Evolutionary conservation across 108 stramenopile species (phyloP).

Genomic region (Mediolabrus comicus): DNA sequence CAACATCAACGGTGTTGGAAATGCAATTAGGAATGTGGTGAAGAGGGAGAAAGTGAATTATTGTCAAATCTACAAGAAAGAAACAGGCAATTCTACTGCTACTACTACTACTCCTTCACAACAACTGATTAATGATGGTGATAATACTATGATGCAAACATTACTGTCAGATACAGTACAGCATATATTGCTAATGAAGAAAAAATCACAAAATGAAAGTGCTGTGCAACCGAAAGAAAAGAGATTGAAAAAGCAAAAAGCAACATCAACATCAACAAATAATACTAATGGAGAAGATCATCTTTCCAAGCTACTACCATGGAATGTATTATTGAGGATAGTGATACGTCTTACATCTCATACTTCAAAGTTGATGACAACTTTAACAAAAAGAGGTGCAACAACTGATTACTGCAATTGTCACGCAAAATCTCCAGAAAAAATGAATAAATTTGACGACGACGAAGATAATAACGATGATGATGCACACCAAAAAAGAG

Average conservation of each 20-base stretch:
- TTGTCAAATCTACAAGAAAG: neutral
- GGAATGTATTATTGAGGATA: slow-evolving; percentile 38
- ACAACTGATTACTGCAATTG: neutral
- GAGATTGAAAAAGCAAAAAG: neutral
- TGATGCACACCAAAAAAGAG: neutral
- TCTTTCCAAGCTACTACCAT: slow-evolving; percentile 4
- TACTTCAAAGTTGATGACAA: slow-evolving; percentile 7
- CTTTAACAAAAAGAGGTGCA: neutral
- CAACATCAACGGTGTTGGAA: neutral
- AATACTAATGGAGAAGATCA: neutral
- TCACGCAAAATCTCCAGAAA: too few relatives aligned
- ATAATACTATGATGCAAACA: neutral
- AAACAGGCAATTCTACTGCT: neutral
- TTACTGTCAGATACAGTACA: neutral
- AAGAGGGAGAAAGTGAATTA: neutral
- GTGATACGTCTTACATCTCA: slow-evolving; percentile 27
- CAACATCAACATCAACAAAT: neutral
- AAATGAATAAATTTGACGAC: too few relatives aligned
- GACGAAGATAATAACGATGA: neutral
- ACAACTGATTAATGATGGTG: neutral
- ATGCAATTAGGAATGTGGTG: neutral
- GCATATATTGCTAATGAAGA: neutral
- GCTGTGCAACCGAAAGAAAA: neutral
- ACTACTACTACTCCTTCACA: neutral
- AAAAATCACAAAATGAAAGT: neutral